Base-by-base conservation (phyloP, 257 asterid genomes). In the Verbascum thapsus region DNA sequence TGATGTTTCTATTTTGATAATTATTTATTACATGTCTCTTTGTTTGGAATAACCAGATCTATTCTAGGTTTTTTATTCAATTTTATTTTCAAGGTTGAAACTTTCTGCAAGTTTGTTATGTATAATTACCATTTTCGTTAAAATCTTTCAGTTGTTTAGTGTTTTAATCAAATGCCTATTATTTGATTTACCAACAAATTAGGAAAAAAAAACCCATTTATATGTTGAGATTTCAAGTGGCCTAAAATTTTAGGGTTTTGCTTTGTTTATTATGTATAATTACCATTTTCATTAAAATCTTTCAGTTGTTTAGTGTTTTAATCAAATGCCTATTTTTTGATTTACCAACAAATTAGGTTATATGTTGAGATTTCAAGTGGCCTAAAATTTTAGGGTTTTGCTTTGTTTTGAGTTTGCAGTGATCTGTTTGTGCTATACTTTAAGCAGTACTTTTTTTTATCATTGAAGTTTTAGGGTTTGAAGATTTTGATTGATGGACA, bases 401-500 rank as follows among this genome's bases (percentile, higher is more conserved):
- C 59, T 58, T 69, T 35, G 16, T 13, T 61, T 64, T 51, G 41
- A 39, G 56, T 68, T 51, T 52, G 38, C 15, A 10, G 60, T n/a
- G n/a, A n/a, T n/a, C n/a, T n/a, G n/a, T n/a, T n/a, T 56, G 39
- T 37, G 74, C 43, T 3, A 49, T 58, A 52, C 63, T 16, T 59
- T n/a, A n/a, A n/a, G n/a, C n/a, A n/a, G n/a, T n/a, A 13, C 54
- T 37, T 42, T 40, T 9, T 53, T 45, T 23, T 26, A 43, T 34
- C 61, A 10, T 37, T 32, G 61, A 11, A 37, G 47, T 20, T 41
- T 44, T 66, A 53, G 54, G 32, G 30, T 63, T 56, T 56, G 67
- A 58, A 54, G 64, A 51, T 51, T 68, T 48, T 37, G 57, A 73
- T 51, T 64, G 59, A 91, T 91, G 98, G 98, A 88, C 56, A 88